Evolutionary conservation across 345 rosid species (phyloP), one percentile per base, ranked within the genome.

Genomic region (Lepidium aucheri): DNA sequence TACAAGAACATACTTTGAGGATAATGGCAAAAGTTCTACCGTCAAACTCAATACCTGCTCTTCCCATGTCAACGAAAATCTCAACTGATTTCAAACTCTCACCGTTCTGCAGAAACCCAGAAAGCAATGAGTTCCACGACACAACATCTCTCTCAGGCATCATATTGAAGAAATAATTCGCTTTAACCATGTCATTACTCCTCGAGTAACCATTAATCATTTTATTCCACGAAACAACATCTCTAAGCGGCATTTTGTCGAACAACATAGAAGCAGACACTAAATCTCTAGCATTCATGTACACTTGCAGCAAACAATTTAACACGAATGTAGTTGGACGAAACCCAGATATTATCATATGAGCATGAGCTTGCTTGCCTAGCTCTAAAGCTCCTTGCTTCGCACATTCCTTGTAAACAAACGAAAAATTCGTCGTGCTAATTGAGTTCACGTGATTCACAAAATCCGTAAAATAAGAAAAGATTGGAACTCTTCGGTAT

Each of bases 91-190:
- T 84, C 38, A 52, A 58, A 63, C 61, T 74, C 65, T 90, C 81
- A n/a, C 89, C 82, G 49, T 73, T 82, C 36, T 74, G 87, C 39
- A 80, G 17, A 76, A 67, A 93, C 42, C 94, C 98, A 0, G 98
- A 93, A 50, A 90, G 68, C 84, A 93, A 60, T 0, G 94, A 88
- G 72, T 93, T 93, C 98, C 97, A 93, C 3, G 98, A 87, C 45
- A 88, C 76, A 39, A 80, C 86, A 65, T 93, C 98, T 74, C 86
- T 85, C 45, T 57, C 45, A 3, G 89, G 90, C 90, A 88, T 93
- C 36, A 4, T 57, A 43, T 73, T 41, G 49, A 93, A 93, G 45
- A 81, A 62, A 1, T 9, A 53, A 52, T 9, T 79, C 4, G 96
- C 96, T 40, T 69, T 67, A 6, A 43, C 76, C 86, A 93, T 81